Percentiles rank a stretch among this genome's conserved stretches.
Evolutionary conservation across 805 yeast genomes (phyloP).

Genomic region (Blastobotrys terrestris): DNA sequence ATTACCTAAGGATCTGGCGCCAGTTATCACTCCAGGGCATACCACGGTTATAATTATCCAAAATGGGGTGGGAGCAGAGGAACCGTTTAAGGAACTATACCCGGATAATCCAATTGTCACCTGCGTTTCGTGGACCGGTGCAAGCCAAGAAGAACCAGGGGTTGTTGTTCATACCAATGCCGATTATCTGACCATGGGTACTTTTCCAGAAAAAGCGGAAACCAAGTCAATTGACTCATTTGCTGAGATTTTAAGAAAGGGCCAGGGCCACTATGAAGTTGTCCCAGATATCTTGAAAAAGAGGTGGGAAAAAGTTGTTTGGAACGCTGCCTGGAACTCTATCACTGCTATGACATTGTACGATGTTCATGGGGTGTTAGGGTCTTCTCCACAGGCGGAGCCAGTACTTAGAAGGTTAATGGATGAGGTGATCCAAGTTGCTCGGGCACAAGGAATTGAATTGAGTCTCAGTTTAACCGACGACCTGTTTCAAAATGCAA

Average conservation of each 20-base stretch:
- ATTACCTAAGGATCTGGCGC: slow-evolving; percentile 30
- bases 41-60: slow-evolving; percentile 15
- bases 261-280: slow-evolving; percentile 12
- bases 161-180: slow-evolving; percentile 37
- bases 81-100: slow-evolving; percentile 7
- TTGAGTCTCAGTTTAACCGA: slow-evolving; percentile 10
- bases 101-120: slow-evolving; percentile 14
- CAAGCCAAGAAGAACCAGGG: slow-evolving; percentile 11
- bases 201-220: background rate
- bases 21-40: slow-evolving; percentile 10
- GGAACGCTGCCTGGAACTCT: slow-evolving; percentile 23
- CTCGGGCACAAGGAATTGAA: slow-evolving; percentile 57
- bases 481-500: slow-evolving; percentile 11
- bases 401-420: slow-evolving; percentile 37
- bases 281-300: slow-evolving; percentile 11
- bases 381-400: slow-evolving; percentile 12
- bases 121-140: slow-evolving; percentile 17
- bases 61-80: slow-evolving; percentile 15
- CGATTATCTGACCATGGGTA: slow-evolving; percentile 44
- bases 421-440: slow-evolving; percentile 58
- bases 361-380: slow-evolving; percentile 14
- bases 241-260: slow-evolving; percentile 29
- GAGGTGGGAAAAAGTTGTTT: slow-evolving; percentile 21
- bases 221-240: slow-evolving; percentile 27
- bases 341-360: slow-evolving; percentile 17